Conservation (phyloP, 495 filamentous ascomycete genomes). For the Aspergillus mulundensis region DNA sequence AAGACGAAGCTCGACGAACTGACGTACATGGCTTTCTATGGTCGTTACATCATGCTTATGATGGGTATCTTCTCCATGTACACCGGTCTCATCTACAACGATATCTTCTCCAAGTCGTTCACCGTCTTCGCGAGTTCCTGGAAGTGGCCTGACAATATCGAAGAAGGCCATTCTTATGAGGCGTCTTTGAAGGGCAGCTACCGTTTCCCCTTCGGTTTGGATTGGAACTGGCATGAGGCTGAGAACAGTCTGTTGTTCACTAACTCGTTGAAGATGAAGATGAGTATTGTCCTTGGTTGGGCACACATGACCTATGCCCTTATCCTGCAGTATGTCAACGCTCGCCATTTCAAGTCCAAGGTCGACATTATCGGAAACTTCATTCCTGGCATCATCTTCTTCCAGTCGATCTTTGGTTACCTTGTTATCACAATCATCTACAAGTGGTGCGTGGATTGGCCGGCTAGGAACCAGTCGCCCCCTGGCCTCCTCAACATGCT, state of each 20-base stretch:
- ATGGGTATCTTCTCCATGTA: conserved; percentile 98
- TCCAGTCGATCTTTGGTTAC: conserved; percentile 98
- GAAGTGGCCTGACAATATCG: conserved; percentile 71
- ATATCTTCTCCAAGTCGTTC: conserved; percentile 89
- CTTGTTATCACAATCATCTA: conserved; percentile 90
- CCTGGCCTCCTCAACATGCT: conserved; percentile 96
- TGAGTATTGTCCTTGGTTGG: conserved; percentile 95
- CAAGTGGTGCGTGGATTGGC: conserved; percentile 95
- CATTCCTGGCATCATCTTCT: conserved; percentile 97
- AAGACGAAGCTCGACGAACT: conserved; percentile 91
- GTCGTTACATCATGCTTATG: conserved; percentile 95
- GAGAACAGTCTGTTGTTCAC: conserved; percentile 91
- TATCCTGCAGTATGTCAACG: conserved; percentile 87
- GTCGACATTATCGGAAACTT: conserved; percentile 98
- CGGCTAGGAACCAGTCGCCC: conserved; percentile 55
- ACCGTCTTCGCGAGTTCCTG: conserved; percentile 86
- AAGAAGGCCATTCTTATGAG: conserved; percentile 53
- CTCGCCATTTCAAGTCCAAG: conserved; percentile 85
- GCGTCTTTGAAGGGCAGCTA: conserved; percentile 65
- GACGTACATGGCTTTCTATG: conserved; percentile 97
- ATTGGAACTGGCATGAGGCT: conserved; percentile 94
- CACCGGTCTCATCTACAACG: conserved; percentile 96
- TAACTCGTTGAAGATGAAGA: conserved; percentile 99
- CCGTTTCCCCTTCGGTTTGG: conserved; percentile 90
- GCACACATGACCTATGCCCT: conserved; percentile 93